Evolutionary conservation across 148 eudicot species (phyloP).

Genomic region (Camellia sinensis): DNA sequence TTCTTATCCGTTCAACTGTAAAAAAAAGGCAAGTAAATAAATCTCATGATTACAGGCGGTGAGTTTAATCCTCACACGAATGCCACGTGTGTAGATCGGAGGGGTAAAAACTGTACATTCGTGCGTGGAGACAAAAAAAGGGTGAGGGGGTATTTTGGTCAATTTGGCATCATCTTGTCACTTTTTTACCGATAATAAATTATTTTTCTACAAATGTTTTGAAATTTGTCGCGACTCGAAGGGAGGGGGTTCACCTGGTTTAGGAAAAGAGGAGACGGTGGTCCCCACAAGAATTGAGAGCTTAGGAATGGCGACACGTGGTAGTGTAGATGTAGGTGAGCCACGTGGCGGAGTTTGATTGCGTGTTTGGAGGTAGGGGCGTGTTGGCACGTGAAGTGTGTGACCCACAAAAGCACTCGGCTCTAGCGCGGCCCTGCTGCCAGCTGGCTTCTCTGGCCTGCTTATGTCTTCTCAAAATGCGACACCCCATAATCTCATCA

Average conservation of each 20-base stretch:
- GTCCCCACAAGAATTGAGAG: constrained; percentile 5
- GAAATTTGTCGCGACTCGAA: constrained; percentile 20
- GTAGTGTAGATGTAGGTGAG: not conserved
- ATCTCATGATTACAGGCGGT: no score
- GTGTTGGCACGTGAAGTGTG: constrained; percentile 19
- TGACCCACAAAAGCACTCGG: constrained; percentile 8
- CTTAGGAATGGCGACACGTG: constrained; percentile 13
- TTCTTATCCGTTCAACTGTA: no score
- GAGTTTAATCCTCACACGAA: not conserved
- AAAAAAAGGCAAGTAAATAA: no score
- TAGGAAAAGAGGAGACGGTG: not conserved
- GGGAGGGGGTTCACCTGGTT: constrained; percentile 10
- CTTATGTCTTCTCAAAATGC: constrained; percentile 18
- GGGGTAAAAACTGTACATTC: not conserved
- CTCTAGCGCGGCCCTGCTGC: constrained; percentile 10
- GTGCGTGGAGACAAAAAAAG: not conserved
- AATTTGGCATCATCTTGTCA: not conserved
- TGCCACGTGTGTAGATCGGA: not conserved
- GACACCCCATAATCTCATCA: not conserved
- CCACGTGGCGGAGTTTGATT: not conserved
- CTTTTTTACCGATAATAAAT: not conserved
- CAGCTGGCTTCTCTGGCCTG: constrained; percentile 12
- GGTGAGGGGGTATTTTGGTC: not conserved
- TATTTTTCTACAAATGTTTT: not conserved
- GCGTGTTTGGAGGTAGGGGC: not conserved